These are phyloP conservation scores for Tricholoma saponaceum DNA, from an alignment of 768 basidiomycete species.

Conservation along the genomic window DNA sequence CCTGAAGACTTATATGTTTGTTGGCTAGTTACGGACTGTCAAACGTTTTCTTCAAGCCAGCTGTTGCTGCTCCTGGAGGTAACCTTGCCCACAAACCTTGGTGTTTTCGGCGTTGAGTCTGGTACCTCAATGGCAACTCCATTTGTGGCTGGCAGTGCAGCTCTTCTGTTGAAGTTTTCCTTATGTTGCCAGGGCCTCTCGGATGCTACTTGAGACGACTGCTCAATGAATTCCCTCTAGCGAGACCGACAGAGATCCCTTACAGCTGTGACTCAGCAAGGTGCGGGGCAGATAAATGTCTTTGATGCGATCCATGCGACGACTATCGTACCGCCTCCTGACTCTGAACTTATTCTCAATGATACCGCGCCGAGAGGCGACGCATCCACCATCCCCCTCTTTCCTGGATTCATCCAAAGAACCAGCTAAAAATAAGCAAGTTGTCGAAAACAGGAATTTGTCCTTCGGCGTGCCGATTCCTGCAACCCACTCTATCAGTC, in stretches of 20 bases:
- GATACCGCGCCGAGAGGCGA: conserved; percentile 47
- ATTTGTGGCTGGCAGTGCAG: conserved; percentile 42
- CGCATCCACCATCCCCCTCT: conserved; percentile 49
- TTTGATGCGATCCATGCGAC: conserved; percentile 52
- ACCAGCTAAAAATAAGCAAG: conserved; percentile 36
- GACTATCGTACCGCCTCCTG: conserved; percentile 49
- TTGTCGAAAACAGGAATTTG: conserved; percentile 46
- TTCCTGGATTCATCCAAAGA: conserved; percentile 54
- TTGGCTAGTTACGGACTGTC: conserved; percentile 48
- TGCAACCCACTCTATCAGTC: too few relatives aligned
- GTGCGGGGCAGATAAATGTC: conserved; percentile 54
- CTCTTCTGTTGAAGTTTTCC: conserved; percentile 35
- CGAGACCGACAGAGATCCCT: conserved; percentile 44
- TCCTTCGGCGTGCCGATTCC: conserved; percentile 46
- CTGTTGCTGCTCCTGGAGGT: conserved; percentile 51
- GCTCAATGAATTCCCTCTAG: conserved; percentile 39
- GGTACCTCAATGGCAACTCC: conserved; percentile 46
- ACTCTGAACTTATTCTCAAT: conserved; percentile 57
- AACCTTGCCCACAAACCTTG: conserved; percentile 39
- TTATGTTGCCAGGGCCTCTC: conserved; percentile 23
- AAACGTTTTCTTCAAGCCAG: conserved; percentile 56
- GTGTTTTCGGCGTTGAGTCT: conserved; percentile 37
- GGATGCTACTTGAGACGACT: conserved; percentile 46
- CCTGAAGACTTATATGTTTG: neutral
- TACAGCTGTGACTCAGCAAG: conserved; percentile 52